phyloP scores from a whole-genome alignment of 2,329 filamentous ascomycete species.

The Teratosphaeria zuluensis region DNA sequence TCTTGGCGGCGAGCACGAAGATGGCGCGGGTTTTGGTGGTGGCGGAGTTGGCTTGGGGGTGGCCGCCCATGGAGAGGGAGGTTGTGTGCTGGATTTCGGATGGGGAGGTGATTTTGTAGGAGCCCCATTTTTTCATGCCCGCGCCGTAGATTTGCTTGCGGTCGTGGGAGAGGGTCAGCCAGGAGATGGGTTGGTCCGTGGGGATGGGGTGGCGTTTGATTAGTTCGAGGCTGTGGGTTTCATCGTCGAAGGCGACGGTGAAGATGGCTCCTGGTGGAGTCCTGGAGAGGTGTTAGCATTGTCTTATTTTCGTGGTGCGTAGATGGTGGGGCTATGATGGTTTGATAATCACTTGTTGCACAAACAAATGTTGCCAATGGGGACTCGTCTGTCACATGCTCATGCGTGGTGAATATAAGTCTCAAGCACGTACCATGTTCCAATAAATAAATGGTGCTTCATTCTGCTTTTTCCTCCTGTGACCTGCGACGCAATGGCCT shows the following conservation, averaged over 20 bases:
- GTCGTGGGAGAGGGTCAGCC: constrained; percentile 82
- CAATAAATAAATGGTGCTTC: constrained; percentile 86
- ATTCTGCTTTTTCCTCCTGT: constrained; percentile 37
- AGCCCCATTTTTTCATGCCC: constrained; percentile 89
- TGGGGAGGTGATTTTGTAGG: constrained; percentile 65
- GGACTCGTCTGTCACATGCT: background rate
- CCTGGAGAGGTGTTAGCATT: constrained; percentile 8
- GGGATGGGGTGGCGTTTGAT: constrained; percentile 75
- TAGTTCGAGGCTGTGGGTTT: constrained; percentile 61
- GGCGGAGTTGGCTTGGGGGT: constrained; percentile 57
- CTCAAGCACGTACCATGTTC: constrained; percentile 53
- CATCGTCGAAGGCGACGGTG: constrained; percentile 79
- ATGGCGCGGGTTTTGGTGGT: constrained; percentile 80
- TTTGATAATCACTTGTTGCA: no score
- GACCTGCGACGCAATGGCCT: constrained; percentile 2
- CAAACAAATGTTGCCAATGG: no score
- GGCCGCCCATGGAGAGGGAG: constrained; percentile 65
- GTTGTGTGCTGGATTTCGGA: constrained; percentile 65
- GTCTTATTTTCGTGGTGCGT: background rate
- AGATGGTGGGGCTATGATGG: background rate
- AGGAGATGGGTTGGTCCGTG: constrained; percentile 77
- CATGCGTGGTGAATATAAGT: background rate
- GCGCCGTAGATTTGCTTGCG: constrained; percentile 82
- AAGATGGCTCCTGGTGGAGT: constrained; percentile 83
- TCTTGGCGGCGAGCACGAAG: constrained; percentile 70